Base-by-base conservation (phyloP, 495 filamentous ascomycete genomes). In the Halenospora varia region DNA sequence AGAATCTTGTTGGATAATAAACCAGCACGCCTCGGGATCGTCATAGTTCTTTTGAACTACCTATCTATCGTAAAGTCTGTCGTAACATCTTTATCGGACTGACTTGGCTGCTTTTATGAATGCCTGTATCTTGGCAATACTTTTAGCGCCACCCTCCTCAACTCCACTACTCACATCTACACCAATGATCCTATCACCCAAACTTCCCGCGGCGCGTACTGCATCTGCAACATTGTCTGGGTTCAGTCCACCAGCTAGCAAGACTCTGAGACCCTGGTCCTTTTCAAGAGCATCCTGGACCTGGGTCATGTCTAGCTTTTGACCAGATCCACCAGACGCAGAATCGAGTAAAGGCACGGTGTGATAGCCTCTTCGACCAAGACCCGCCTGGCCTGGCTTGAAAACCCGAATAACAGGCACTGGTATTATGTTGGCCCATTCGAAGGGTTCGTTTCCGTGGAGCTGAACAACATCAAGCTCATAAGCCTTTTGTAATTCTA, bases 91-190 rank as follows among this genome's bases (percentile, higher is more conserved):
- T 58, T 51, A 67, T n/a, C 62, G 41, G 55, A 63, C 46, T 20
- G 55, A 56, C 73, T 92, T 96, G 1, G 84, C 89, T 42, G 82
- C 83, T 63, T 77, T 75, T 8, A 97, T 80, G 71, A 99, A 99
- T 10, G 75, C 82, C 59, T 76, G 74, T 55, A 99, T 97, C 75
- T 89, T 95, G 53, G 85, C 82, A 50, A 91, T 47, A 70, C 87
- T 88, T 67, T 99, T 95, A 65, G 75, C 70, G 9, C 93, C 94
- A 61, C 88, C 80, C 22, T 81, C 82, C 75, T 98, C 94, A 11
- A 99, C 90, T 0, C 94, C 94, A 64, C 89, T 95, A 66, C 91
- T 96, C 3, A 96, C 89, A 75, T 99, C 94, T 39, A 99, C 86
- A 1, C 85, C 92, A 39, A 89, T 73, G 2, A 97, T 82, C 64